These are phyloP conservation scores for Tagetes patula DNA, from an alignment of 129 eudicot species.

Conservation along the genomic window DNA sequence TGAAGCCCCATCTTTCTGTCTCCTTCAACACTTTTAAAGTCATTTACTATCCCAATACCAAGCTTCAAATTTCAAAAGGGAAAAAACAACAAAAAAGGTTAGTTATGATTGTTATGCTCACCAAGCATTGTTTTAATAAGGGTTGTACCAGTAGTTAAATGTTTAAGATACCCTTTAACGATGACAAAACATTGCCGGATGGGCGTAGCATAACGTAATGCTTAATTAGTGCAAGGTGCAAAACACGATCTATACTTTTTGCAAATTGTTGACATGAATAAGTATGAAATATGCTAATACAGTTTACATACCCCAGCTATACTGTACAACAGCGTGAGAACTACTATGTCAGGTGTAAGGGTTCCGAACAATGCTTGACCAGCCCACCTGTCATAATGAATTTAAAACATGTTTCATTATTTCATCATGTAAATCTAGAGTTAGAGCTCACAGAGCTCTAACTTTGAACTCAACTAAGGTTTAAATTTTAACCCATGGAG, in stretches of 20 bases:
- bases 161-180: neutral
- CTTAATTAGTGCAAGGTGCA: neutral
- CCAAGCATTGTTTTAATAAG: constrained; percentile 8
- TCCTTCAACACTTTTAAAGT: constrained; percentile 96
- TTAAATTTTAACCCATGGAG: constrained; percentile 3
- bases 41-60: constrained; percentile 94
- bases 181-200: neutral
- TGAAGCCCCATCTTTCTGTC: constrained; percentile 92
- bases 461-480: neutral
- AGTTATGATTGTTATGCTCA: neutral
- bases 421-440: constrained; percentile 9
- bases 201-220: no score
- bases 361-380: constrained; percentile 99
- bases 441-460: neutral
- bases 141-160: neutral
- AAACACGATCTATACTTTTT: neutral
- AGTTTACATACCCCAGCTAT: constrained; percentile 80
- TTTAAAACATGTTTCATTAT: neutral
- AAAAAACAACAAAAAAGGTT: constrained; percentile 14
- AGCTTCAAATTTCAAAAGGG: constrained; percentile 47
- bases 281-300: neutral
- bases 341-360: constrained; percentile 78
- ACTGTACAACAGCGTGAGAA: constrained; percentile 90
- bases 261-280: neutral
- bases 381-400: constrained; percentile 81